phyloP scores from a whole-genome alignment of 345 rosid genomes.

The Salix koriyanagi region DNA sequence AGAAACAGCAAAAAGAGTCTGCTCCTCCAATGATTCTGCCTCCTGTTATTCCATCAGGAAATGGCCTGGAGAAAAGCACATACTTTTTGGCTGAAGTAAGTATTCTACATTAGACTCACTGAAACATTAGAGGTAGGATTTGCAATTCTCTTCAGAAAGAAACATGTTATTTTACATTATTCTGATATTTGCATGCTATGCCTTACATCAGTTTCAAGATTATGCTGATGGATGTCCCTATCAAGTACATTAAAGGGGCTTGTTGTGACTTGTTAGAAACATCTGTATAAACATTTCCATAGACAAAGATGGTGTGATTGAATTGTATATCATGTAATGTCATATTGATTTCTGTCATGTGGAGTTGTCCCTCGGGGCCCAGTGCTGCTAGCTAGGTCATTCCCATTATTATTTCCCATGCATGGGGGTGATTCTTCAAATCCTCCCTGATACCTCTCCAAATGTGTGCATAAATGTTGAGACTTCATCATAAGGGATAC shows the following conservation, averaged over 20 bases:
- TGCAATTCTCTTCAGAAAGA: not conserved
- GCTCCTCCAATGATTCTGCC: conserved; percentile 53
- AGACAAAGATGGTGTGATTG: not conserved
- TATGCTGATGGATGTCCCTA: not conserved
- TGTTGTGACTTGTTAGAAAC: not conserved
- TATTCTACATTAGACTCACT: conserved; percentile 9
- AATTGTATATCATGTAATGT: not conserved
- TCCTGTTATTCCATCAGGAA: conserved; percentile 53
- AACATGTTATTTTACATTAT: not conserved
- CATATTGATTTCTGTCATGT: not conserved
- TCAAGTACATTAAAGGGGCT: not conserved
- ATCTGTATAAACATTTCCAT: not conserved
- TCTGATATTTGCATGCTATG: not conserved
- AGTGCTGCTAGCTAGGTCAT: not conserved
- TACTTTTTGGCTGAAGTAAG: conserved; percentile 92
- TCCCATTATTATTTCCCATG: not conserved
- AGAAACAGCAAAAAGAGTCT: conserved; percentile 91
- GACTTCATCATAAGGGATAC: not conserved
- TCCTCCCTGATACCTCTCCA: not conserved
- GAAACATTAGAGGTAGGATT: not conserved
- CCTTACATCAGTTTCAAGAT: not conserved
- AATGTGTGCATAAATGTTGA: not conserved
- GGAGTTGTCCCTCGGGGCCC: not conserved
- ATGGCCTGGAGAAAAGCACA: conserved; percentile 56
- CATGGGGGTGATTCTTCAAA: not conserved